Conservation (phyloP, 768 basidiomycete genomes). For the Mycena maculata region DNA sequence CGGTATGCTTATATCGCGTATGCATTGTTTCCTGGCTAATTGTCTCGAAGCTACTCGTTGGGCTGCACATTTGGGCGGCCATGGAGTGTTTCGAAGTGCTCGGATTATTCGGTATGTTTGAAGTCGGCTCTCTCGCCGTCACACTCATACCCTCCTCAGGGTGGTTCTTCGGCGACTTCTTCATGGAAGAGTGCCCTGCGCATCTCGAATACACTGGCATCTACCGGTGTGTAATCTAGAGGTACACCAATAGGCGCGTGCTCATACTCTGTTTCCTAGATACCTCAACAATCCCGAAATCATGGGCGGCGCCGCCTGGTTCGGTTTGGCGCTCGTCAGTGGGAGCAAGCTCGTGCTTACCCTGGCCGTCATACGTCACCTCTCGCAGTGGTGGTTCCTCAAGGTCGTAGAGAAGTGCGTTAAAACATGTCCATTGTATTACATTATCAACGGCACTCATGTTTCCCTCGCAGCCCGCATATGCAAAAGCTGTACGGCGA, state of each 20-base stretch:
- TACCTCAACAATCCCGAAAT: conserved; percentile 96
- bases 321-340: conserved; percentile 92
- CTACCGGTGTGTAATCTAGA: conserved; percentile 72
- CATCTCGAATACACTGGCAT: conserved; percentile 96
- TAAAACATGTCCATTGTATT: no score
- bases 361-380: conserved; percentile 85
- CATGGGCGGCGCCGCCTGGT: conserved; percentile 95
- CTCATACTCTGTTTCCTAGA: conserved; percentile 49
- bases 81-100: conserved; percentile 92
- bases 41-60: conserved; percentile 74
- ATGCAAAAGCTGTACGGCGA: conserved; percentile 97
- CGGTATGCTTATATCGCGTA: conserved; percentile 54
- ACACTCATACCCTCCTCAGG: conserved; percentile 50
- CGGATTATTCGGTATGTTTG: conserved; percentile 83
- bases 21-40: conserved; percentile 22
- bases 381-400: conserved; percentile 98
- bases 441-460: no score
- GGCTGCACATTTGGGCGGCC: conserved; percentile 92
- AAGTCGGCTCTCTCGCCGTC: neutral
- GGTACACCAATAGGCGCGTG: conserved; percentile 4
- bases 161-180: conserved; percentile 99
- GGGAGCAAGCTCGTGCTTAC: conserved; percentile 91
- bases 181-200: conserved; percentile 92
- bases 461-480: conserved; percentile 77
- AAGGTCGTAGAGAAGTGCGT: conserved; percentile 90